Evolutionary conservation across 345 rosid genomes (phyloP).

Genomic region (Eucalyptus victrix): DNA sequence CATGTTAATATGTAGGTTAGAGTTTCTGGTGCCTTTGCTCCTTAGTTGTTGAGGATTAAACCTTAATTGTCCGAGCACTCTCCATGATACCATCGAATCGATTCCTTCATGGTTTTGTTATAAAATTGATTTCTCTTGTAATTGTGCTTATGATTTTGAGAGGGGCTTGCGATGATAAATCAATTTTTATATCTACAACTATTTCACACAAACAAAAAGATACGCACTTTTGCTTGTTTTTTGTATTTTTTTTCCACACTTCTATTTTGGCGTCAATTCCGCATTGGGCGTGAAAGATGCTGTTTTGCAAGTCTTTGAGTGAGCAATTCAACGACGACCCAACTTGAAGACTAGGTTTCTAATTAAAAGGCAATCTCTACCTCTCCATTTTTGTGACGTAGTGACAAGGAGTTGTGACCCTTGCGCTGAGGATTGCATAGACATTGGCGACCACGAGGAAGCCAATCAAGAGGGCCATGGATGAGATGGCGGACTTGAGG

Average conservation of each 20-base stretch:
- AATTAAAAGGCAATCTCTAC: neutral
- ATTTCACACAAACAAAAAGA: neutral
- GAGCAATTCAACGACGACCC: neutral
- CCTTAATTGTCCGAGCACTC: conserved; percentile 99
- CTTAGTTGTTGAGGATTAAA: conserved; percentile 69
- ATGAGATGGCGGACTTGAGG: neutral
- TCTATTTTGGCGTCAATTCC: neutral
- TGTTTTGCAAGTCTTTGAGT: neutral
- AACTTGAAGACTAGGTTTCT: neutral
- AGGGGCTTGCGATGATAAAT: conserved; percentile 58
- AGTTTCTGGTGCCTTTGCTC: conserved; percentile 51
- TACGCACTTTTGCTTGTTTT: neutral
- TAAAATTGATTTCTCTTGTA: neutral
- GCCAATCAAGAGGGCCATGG: neutral
- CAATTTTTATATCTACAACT: neutral
- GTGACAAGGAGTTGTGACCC: neutral
- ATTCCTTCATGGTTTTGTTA: neutral
- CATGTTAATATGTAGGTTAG: conserved; percentile 61
- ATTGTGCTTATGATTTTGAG: neutral
- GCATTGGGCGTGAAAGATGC: neutral
- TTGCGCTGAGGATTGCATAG: neutral
- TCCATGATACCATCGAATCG: neutral
- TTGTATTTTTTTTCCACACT: neutral
- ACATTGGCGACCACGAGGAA: neutral
- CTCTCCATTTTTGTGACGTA: neutral